phyloP scores from a whole-genome alignment of 768 basidiomycete genomes.

The Lactarius pseudohatsudake region DNA sequence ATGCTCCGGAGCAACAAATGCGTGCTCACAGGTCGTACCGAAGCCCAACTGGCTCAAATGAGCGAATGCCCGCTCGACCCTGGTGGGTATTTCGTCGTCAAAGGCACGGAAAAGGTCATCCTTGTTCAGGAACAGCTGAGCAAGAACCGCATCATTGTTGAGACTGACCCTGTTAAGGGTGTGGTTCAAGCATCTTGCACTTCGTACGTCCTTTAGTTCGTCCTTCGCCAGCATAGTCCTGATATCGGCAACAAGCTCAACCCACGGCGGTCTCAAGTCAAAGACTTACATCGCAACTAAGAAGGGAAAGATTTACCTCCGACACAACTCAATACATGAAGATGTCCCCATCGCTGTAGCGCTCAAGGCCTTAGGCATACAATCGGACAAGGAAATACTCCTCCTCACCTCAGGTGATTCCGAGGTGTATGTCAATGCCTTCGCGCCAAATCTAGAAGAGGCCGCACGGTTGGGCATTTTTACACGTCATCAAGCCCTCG shows the following conservation, averaged over 20 bases:
- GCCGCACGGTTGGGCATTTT: slow-evolving; percentile 88
- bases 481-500: slow-evolving; percentile 90
- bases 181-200: slow-evolving; percentile 94
- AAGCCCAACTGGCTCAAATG: slow-evolving; percentile 88
- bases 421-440: slow-evolving; percentile 81
- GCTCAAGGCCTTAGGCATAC: slow-evolving; percentile 93
- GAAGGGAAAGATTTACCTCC: slow-evolving; percentile 90
- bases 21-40: slow-evolving; percentile 73
- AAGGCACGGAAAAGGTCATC: slow-evolving; percentile 99
- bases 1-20: slow-evolving; percentile 98
- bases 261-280: slow-evolving; percentile 85
- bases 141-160: slow-evolving; percentile 99
- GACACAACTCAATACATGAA: slow-evolving; percentile 96
- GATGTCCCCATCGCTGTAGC: slow-evolving; percentile 96
- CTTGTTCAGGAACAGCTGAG: slow-evolving; percentile 97
- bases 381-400: slow-evolving; percentile 97
- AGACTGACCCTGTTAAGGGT: slow-evolving; percentile 87
- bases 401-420: slow-evolving; percentile 90
- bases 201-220: slow-evolving; percentile 58
- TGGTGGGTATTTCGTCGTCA: slow-evolving; percentile 99
- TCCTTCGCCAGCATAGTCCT: slow-evolving; percentile 18
- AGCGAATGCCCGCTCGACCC: slow-evolving; percentile 97
- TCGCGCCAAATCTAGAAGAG: slow-evolving; percentile 92
- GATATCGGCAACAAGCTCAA: slow-evolving; percentile 50
- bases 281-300: slow-evolving; percentile 98